phyloP scores from a whole-genome alignment of 2,329 filamentous ascomycete species.

The Coniochaeta sp. region DNA sequence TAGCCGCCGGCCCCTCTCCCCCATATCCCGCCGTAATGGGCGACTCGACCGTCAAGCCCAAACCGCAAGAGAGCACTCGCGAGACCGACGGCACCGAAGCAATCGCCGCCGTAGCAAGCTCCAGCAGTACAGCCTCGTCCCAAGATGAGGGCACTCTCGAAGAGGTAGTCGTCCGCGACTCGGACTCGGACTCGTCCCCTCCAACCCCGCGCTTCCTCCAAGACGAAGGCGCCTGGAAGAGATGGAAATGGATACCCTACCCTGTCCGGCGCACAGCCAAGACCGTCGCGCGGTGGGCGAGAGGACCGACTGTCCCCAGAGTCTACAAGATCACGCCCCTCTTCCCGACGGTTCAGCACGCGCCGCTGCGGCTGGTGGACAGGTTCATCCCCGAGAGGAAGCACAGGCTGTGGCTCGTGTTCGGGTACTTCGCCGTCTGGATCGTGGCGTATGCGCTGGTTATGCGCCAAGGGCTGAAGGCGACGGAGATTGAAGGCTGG shows the following conservation, averaged over 20 bases:
- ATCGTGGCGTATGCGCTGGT: constrained; percentile 62
- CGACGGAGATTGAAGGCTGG: constrained; percentile 59
- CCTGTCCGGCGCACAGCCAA: constrained; percentile 39
- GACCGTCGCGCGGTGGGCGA: constrained; percentile 40
- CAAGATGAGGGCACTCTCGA: constrained; percentile 24
- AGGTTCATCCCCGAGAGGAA: constrained; percentile 51
- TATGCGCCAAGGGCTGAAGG: constrained; percentile 53
- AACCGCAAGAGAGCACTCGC: not conserved
- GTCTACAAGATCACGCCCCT: constrained; percentile 48
- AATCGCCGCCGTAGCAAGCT: not conserved
- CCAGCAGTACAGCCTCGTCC: not conserved
- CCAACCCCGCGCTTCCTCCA: constrained; percentile 56
- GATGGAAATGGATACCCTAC: constrained; percentile 53
- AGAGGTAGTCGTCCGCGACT: constrained; percentile 27
- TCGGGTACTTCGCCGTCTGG: constrained; percentile 60
- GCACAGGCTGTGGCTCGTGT: constrained; percentile 52
- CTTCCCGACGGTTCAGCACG: constrained; percentile 60
- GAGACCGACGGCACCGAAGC: not conserved
- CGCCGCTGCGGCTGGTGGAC: constrained; percentile 58
- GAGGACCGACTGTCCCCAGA: constrained; percentile 48
- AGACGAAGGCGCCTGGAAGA: constrained; percentile 42
- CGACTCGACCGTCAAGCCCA: not conserved
- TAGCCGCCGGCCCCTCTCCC: not conserved
- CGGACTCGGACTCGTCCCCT: constrained; percentile 31
- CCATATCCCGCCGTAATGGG: not conserved